Evolutionary conservation across 768 basidiomycete species (phyloP), one percentile per base, ranked within the genome.

Genomic region (Clathrus columnatus): DNA sequence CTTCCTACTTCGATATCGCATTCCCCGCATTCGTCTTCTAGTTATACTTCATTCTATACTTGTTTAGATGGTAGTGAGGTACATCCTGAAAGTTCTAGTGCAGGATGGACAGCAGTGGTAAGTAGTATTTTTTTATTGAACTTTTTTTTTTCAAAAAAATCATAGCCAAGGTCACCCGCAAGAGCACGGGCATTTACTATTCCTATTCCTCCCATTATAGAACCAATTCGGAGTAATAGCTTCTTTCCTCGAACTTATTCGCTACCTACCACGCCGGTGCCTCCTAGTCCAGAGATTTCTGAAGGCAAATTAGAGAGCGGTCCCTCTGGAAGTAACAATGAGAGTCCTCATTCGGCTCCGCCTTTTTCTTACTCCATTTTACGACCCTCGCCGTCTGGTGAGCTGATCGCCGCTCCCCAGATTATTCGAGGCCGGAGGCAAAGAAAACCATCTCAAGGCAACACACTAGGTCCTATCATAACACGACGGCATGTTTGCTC

Each of bases 401-500:
- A 45, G 28, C 53, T 54, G 7, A 54, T 54, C 18, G 46, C 53
- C 7, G 21, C 43, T 4, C 24, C 29, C 8, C 49, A 24, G 16
- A 50, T 30, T 18, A 30, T 16, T 17, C 49, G 49, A 2, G 24
- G 18, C 14, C 49, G 24, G 10, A 30, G 18, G 17, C 49, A 20
- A 50, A 26, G 14, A 8, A 24, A 50, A 11, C 42, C 18, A 23
- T 28, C 42, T 27, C 28, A 10, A 11, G 18, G 14, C 26, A 23
- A 7, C 18, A 10, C 5, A 29, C 17, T 17, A 7, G 49, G 27
- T 21, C 41, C 47, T 21, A 21, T 16, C 47, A 21, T 16, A 28
- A 11, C 53, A 32, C 26, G 41, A 6, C 59, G 53, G 46, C 61
- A 62, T 26, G 61, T 56, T 18, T 62, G 61, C 24, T 30, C 44